Conservation (phyloP, 1,284 basidiomycete genomes). For the Singerocomus rubriflavus region DNA sequence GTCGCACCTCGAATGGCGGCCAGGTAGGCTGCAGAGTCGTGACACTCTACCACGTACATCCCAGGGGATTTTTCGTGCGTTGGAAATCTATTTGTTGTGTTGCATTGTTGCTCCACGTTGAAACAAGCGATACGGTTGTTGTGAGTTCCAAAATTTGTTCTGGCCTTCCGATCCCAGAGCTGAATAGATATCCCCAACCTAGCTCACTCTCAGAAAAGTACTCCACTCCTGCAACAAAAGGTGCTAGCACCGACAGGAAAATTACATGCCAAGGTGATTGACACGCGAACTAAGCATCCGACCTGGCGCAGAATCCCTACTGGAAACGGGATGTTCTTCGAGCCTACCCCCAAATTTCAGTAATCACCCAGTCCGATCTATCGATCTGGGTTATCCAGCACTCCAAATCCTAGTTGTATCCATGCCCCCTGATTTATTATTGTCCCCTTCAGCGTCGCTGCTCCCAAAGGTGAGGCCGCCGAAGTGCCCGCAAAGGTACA, state of each 20-base stretch:
- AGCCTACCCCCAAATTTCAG: slow-evolving; percentile 84
- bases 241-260: slow-evolving; percentile 37
- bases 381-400: slow-evolving; percentile 63
- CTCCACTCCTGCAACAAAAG: slow-evolving; percentile 84
- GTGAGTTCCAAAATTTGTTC: slow-evolving; percentile 90
- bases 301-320: slow-evolving; percentile 84
- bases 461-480: slow-evolving; percentile 48
- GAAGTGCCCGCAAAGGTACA: slow-evolving; percentile 48
- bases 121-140: slow-evolving; percentile 65
- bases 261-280: not conserved
- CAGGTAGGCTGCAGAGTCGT: slow-evolving; percentile 72
- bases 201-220: slow-evolving; percentile 85
- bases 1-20: slow-evolving; percentile 50
- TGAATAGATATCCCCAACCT: slow-evolving; percentile 84
- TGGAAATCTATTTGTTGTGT: not conserved
- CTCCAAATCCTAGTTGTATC: slow-evolving; percentile 64
- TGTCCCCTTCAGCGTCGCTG: slow-evolving; percentile 46
- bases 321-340: slow-evolving; percentile 94
- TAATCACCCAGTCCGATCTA: slow-evolving; percentile 78
- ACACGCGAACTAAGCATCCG: slow-evolving; percentile 54
- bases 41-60: slow-evolving; percentile 83
- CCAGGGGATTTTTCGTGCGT: slow-evolving; percentile 84
- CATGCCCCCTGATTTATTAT: slow-evolving; percentile 15
- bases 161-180: slow-evolving; percentile 76
- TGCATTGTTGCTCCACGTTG: slow-evolving; percentile 8